Base-by-base conservation (phyloP, 805 yeast genomes). In the Kazachstania psychrophila region DNA sequence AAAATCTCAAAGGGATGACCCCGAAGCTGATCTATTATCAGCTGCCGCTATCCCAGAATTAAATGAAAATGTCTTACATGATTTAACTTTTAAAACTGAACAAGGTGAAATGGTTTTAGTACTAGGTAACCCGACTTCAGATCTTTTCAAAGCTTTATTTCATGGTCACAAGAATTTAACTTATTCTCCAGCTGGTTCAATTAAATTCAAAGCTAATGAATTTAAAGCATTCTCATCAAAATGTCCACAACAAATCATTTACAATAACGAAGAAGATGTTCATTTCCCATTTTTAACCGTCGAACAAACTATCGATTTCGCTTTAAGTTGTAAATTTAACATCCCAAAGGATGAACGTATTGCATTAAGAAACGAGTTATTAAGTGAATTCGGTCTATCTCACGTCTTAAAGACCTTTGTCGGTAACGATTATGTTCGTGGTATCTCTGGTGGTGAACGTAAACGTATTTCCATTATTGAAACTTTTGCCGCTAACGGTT, bases 381-480 rank as follows among this genome's bases (percentile, higher is more conserved):
- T 51, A 26, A 40, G 34, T 62, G 38, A 68, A 31, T 45, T 54
- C 31, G 75, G 74, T 33, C 58, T 69, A 39, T 62, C 70, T n/a
- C 79, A 74, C 49, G 75, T 77, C 7, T 58, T 67, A 37, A 58
- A 75, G 46, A 73, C 80, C 27, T 69, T 68, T 41, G 81, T 76
- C 33, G 83, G 83, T 57, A 69, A 75, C 50, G 79, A 75, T 44
- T 73, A 62, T 40, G 65, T 74, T 25, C 68, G 79, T 61, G 81
- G 81, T 59, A 74, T 75, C 34, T 73, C 79, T 23, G 81, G 80
- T 56, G 80, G 81, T 65, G 79, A 75, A 55, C 65, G 80, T 51
- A 75, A 74, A 56, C 66, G 81, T 62, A 77, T 75, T 17, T 72
- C 78, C 15, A 73, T 75, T 54, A 77, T 78, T 18, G 81, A 75